A percentile compares a stretch with the other conserved stretches of the same genome.
Conservation (phyloP, 257 asterid species). For the Osmanthus fragrans region DNA sequence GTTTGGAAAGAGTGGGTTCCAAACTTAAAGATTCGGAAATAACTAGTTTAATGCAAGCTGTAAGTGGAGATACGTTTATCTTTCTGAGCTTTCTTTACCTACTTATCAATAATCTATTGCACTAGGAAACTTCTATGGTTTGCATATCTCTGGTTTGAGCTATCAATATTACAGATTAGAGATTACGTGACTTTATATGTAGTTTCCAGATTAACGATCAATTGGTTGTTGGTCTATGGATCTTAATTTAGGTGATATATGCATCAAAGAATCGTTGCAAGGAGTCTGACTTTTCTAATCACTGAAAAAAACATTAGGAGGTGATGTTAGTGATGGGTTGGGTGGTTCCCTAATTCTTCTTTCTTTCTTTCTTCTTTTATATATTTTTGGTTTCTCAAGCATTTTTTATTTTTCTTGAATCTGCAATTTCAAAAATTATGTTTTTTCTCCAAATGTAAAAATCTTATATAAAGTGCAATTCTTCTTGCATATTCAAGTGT, state of each 20-base stretch:
- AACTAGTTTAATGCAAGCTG: constrained; percentile 71
- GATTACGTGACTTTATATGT: not conserved
- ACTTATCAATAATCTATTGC: not conserved
- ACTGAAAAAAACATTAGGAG: too few relatives aligned
- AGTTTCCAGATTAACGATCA: not conserved
- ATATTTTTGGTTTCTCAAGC: too few relatives aligned
- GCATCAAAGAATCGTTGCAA: not conserved
- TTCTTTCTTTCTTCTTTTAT: not conserved
- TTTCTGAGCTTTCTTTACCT: not conserved
- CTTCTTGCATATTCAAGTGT: too few relatives aligned
- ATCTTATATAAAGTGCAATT: too few relatives aligned
- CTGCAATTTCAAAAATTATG: too few relatives aligned
- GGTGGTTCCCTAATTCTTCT: not conserved
- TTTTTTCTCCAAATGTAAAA: too few relatives aligned
- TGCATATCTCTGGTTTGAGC: not conserved
- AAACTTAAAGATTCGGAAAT: constrained; percentile 86
- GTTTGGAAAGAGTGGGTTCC: constrained; percentile 74
- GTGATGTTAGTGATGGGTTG: not conserved
- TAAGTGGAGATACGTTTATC: constrained; percentile 41
- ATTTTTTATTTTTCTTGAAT: too few relatives aligned
- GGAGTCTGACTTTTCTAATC: not conserved
- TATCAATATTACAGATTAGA: not conserved
- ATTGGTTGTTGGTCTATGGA: not conserved
- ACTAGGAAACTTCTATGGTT: not conserved
- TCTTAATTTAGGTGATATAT: not conserved